A percentile compares a stretch with the other conserved stretches of the same genome.
These are phyloP conservation scores for Gentiana macrophylla DNA, from an alignment of 257 asterid species.

Conservation along the genomic window DNA sequence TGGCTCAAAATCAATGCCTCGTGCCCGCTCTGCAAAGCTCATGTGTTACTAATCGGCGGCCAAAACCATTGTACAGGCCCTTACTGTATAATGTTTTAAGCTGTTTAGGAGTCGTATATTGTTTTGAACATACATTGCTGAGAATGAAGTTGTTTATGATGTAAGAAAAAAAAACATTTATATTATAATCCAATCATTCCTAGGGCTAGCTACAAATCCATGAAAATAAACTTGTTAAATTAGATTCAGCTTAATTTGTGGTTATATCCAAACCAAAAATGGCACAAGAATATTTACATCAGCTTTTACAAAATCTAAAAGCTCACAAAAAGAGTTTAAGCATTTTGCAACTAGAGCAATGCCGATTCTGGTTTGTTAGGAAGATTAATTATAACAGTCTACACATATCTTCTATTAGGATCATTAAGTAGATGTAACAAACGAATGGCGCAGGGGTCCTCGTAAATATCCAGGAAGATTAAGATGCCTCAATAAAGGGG, in stretches of 20 bases:
- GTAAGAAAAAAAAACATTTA: too few relatives aligned
- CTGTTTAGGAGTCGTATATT: too few relatives aligned
- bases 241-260: too few relatives aligned
- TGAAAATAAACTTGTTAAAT: too few relatives aligned
- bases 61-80: slow-evolving; percentile 52
- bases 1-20: slow-evolving; percentile 88
- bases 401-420: background rate
- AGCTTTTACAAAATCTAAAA: too few relatives aligned
- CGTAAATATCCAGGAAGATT: slow-evolving; percentile 36
- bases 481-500: slow-evolving; percentile 34
- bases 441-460: slow-evolving; percentile 51
- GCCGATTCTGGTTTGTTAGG: background rate
- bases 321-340: too few relatives aligned
- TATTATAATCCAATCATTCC: too few relatives aligned
- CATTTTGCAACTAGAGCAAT: too few relatives aligned
- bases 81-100: slow-evolving; percentile 13
- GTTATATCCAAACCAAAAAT: too few relatives aligned
- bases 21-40: slow-evolving; percentile 94
- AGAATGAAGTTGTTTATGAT: background rate
- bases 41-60: slow-evolving; percentile 32
- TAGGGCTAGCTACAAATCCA: too few relatives aligned
- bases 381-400: background rate
- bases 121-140: too few relatives aligned
- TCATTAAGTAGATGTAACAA: background rate
- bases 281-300: too few relatives aligned